Percentiles rank a stretch among this genome's conserved stretches.
phyloP scores from a whole-genome alignment of 495 filamentous ascomycete species.

The Staphylotrichum tortipilum region DNA sequence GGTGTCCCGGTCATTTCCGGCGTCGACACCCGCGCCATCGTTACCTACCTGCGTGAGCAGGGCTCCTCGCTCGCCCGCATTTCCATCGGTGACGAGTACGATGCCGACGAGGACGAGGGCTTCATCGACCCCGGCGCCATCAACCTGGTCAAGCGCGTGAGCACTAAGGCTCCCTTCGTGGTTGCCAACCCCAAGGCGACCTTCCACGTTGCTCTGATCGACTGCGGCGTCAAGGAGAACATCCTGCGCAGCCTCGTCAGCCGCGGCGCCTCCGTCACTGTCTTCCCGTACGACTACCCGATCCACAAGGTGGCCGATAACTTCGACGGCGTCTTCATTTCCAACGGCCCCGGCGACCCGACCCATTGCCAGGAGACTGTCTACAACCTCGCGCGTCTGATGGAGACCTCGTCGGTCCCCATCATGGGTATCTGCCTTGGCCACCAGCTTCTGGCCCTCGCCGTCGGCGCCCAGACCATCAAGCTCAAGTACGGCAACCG shows the following conservation, averaged over 20 bases:
- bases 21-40: conserved; percentile 93
- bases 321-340: conserved; percentile 97
- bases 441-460: conserved; percentile 79
- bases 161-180: conserved; percentile 96
- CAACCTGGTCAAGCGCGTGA: conserved; percentile 89
- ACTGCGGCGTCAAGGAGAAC: conserved; percentile 99
- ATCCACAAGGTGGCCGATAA: conserved; percentile 97
- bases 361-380: conserved; percentile 91
- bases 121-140: conserved; percentile 92
- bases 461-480: conserved; percentile 73
- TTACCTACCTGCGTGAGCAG: conserved; percentile 89
- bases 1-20: conserved; percentile 94
- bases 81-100: conserved; percentile 94
- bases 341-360: conserved; percentile 95
- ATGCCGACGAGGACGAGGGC: conserved; percentile 95
- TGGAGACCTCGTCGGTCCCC: conserved; percentile 81
- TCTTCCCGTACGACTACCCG: conserved; percentile 91
- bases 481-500: conserved; percentile 98
- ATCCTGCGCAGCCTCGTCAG: conserved; percentile 87
- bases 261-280: conserved; percentile 80
- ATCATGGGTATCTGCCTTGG: conserved; percentile 97
- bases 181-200: conserved; percentile 69
- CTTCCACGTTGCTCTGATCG: conserved; percentile 86
- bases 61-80: conserved; percentile 92
- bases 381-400: conserved; percentile 77